Conservation (phyloP, 768 basidiomycete species). For the Calocera viscosa region DNA sequence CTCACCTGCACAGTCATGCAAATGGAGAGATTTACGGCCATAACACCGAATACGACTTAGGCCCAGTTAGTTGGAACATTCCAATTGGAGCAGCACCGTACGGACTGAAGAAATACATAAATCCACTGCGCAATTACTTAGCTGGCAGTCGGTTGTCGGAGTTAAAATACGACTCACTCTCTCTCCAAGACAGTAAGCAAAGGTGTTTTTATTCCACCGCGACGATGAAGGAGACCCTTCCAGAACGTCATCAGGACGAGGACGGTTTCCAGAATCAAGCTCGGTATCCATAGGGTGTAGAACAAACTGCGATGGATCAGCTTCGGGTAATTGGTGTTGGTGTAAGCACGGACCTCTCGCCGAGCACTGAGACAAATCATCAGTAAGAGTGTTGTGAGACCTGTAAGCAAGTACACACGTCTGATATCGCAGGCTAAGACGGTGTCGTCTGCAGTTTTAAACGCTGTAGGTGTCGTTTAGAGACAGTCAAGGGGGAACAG, state of each 20-base stretch:
- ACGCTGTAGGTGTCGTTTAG: neutral
- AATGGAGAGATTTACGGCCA: neutral
- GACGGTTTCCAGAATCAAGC: neutral
- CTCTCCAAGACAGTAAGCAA: neutral
- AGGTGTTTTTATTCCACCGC: neutral
- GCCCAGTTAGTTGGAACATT: too few relatives aligned
- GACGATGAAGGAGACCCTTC: neutral
- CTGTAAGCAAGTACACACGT: neutral
- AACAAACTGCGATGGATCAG: neutral
- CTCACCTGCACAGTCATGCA: conserved; percentile 1
- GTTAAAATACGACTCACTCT: neutral
- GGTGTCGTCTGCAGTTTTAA: neutral
- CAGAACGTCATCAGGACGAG: neutral
- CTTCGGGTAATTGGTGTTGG: neutral
- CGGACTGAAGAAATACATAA: conserved; percentile 5
- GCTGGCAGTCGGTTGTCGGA: neutral
- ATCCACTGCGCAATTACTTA: neutral
- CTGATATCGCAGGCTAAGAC: conserved; percentile 1
- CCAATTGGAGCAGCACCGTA: neutral
- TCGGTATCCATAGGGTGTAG: neutral
- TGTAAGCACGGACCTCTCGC: neutral
- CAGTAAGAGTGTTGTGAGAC: neutral
- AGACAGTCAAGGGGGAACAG: neutral
- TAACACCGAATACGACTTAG: neutral
- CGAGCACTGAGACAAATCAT: neutral